Evolutionary conservation across 352 stramenopile species (phyloP), one percentile per base, ranked within the genome.

Genomic region (Aphanomyces euteiches): DNA sequence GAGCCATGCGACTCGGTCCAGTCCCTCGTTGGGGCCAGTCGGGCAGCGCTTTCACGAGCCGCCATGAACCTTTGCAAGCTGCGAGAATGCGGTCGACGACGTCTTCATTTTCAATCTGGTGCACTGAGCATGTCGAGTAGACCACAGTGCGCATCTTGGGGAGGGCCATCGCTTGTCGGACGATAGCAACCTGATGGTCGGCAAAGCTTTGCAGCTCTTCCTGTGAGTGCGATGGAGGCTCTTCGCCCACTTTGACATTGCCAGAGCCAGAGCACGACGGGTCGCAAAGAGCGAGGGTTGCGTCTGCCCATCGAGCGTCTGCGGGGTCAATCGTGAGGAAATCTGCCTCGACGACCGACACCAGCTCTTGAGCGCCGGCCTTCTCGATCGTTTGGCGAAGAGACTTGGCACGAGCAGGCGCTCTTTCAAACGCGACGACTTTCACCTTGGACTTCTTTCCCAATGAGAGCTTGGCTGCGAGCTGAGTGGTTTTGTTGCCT

Each of bases 401-500:
- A 36, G 98, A 75, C 21, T 94, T 85, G 19, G 96, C 83, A 34
- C 97, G 84, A 69, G 93, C 84, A 6, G 82, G 73, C 34, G 83
- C 95, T 39, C 95, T 90, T 72, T 99, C 97, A 57, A 98, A 97
- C 10, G 96, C 97, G 74, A 98, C 96, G 47, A 99, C 90, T 56
- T 88, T 91, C 81, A 68, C 6, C 73, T 58, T 21, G 59, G 83
- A 88, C 39, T 87, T 74, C 45, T 77, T 73, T 72, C 61, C 41
- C 47, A 57, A 57, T 84, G 88, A 85, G 8, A 98, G 54, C 21
- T 98, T 78, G 68, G 98, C 93, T 12, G 97, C 97, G 13, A 98
- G 78, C 78, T 99, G 97, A 75, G 90, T 97, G 17, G 97, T 99
- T 80, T 99, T 99, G 81, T 99, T 99, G 15, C 97, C 97, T 7